Percentiles rank a stretch among this genome's conserved stretches.
Evolutionary conservation across 78 protist species (phyloP).

Genomic region (Anaeramoeba ignava): DNA sequence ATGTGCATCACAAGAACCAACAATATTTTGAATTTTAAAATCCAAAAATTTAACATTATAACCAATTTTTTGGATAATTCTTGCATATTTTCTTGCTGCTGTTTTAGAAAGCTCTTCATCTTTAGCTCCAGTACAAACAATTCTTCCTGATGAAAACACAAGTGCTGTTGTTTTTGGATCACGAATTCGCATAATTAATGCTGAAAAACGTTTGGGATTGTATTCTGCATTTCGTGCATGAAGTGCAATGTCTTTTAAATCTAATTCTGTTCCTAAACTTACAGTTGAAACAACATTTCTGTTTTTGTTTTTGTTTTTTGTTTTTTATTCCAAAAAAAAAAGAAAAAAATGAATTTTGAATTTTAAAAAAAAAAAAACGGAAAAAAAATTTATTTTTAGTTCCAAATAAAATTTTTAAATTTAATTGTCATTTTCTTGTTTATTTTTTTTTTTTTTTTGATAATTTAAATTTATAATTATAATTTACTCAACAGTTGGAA

Average conservation of each 20-base stretch:
- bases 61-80: constrained; percentile 70
- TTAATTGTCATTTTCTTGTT: no score
- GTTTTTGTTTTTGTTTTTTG: background rate
- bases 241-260: constrained; percentile 70
- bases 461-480: no score
- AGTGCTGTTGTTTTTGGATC: constrained; percentile 92
- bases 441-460: no score
- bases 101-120: constrained; percentile 58
- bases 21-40: constrained; percentile 23
- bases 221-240: constrained; percentile 91
- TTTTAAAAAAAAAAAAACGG: no score
- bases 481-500: no score
- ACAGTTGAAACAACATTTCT: background rate
- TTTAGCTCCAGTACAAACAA: constrained; percentile 86
- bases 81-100: constrained; percentile 84
- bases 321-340: no score
- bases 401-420: no score
- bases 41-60: constrained; percentile 32
- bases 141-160: constrained; percentile 80
- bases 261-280: constrained; percentile 25
- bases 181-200: constrained; percentile 86
- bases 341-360: no score
- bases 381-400: no score
- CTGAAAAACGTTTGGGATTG: constrained; percentile 91
- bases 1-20: constrained; percentile 58